A percentile compares a stretch with the other conserved stretches of the same genome.
Conservation (phyloP, 768 basidiomycete species). For the Termitomyces sp. region DNA sequence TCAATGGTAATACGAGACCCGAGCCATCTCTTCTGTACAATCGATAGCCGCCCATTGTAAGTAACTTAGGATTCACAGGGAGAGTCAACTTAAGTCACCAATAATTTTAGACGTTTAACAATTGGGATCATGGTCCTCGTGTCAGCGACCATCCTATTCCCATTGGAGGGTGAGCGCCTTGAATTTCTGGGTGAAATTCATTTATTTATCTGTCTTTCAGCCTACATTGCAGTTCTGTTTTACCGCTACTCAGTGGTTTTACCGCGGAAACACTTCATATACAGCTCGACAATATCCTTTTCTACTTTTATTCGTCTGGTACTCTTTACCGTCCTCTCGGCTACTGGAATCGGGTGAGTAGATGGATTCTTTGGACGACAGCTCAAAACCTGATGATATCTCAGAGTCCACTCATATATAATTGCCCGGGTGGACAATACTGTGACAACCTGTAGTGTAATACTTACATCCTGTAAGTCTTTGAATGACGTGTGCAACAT, state of each 20-base stretch:
- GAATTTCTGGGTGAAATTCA: background rate
- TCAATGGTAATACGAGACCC: background rate
- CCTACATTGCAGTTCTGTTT: background rate
- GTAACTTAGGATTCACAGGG: background rate
- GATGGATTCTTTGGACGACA: no score
- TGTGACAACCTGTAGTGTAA: constrained; percentile 3
- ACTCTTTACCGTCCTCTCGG: constrained; percentile 5
- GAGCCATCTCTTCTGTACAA: background rate
- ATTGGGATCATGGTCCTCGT: background rate
- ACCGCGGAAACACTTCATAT: background rate
- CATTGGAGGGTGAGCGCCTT: background rate
- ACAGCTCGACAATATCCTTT: background rate
- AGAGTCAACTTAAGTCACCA: background rate
- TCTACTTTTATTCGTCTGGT: constrained; percentile 4
- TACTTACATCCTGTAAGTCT: constrained; percentile 3
- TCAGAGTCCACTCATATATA: constrained; percentile 3
- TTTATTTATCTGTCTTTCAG: background rate
- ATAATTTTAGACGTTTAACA: background rate
- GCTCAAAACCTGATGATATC: background rate
- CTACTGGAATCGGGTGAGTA: constrained; percentile 5
- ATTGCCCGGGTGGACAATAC: constrained; percentile 6
- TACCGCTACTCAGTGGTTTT: background rate
- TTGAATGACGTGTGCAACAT: no score
- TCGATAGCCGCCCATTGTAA: background rate
- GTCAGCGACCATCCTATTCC: background rate